Evolutionary conservation across 768 basidiomycete species (phyloP).

Genomic region (Tricholoma furcatifolium): DNA sequence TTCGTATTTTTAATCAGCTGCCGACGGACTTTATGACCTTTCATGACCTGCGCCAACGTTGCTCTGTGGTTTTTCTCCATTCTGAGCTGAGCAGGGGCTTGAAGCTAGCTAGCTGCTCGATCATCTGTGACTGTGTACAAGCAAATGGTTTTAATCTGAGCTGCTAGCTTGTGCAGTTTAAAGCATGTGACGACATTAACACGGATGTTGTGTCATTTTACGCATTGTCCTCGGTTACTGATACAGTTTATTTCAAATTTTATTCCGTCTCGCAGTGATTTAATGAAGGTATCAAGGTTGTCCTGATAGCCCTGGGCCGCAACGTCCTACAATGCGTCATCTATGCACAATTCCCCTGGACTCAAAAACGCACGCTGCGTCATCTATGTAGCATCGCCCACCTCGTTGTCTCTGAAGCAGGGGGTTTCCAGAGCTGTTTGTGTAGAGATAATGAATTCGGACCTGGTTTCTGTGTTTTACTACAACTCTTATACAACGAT

Average conservation of each 20-base stretch:
- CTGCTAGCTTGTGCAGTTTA: not conserved
- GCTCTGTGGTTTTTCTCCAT: conserved; percentile 1
- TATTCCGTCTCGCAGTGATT: not conserved
- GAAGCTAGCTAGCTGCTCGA: not conserved
- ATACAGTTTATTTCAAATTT: not conserved
- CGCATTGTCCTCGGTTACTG: not conserved
- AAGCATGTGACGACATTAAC: conserved; percentile 5
- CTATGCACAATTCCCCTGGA: no score
- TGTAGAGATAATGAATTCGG: no score
- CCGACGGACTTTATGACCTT: no score
- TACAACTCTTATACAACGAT: no score
- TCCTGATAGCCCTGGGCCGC: not conserved
- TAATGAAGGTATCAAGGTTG: not conserved
- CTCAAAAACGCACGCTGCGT: no score
- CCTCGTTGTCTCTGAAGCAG: no score
- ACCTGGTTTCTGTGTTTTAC: no score
- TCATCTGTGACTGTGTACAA: conserved; percentile 13
- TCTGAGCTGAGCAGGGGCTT: not conserved
- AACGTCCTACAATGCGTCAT: not conserved
- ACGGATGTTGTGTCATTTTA: not conserved
- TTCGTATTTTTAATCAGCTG: no score
- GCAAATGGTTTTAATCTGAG: not conserved
- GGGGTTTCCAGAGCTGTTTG: no score
- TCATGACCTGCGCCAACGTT: not conserved
- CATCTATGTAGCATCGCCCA: no score